phyloP scores from a whole-genome alignment of 2,329 filamentous ascomycete species.

The Stagonosporopsis cucurbitacearum region DNA sequence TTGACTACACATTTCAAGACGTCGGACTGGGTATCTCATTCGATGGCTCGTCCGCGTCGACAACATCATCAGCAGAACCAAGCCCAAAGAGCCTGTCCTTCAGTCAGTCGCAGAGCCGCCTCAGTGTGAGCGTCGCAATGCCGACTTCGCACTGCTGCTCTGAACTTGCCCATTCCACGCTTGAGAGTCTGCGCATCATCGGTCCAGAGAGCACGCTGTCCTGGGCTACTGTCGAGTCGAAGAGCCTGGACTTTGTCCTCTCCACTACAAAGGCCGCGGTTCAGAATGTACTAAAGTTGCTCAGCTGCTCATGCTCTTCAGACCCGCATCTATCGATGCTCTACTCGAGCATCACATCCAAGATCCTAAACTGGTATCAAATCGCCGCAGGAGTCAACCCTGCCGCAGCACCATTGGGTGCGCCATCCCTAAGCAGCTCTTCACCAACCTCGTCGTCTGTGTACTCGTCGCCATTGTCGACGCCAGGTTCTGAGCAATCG shows the following conservation, averaged over 20 bases:
- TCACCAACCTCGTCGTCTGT: conserved; percentile 25
- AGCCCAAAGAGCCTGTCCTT: conserved; percentile 28
- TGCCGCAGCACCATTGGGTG: conserved; percentile 18
- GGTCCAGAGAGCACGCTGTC: conserved; percentile 23
- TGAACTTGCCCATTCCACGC: conserved; percentile 37
- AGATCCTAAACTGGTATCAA: conserved; percentile 44
- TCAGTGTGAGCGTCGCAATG: conserved; percentile 27
- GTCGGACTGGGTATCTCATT: conserved; percentile 24
- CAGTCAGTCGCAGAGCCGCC: conserved; percentile 18
- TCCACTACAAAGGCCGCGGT: conserved; percentile 36
- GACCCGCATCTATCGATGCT: conserved; percentile 46
- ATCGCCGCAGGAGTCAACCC: conserved; percentile 36
- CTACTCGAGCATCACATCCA: conserved; percentile 44
- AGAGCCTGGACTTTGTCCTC: conserved; percentile 38
- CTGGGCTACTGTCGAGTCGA: conserved; percentile 26
- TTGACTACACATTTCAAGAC: conserved; percentile 30
- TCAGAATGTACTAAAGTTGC: conserved; percentile 36
- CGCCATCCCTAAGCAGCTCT: conserved; percentile 20
- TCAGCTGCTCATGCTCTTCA: conserved; percentile 40
- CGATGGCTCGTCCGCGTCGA: conserved; percentile 17
- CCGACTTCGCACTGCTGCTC: conserved; percentile 40
- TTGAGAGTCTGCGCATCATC: conserved; percentile 39
- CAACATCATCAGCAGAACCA: conserved; percentile 10
- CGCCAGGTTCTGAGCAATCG: conserved; percentile 23
- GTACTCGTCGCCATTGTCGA: conserved; percentile 29